Conservation (phyloP, 768 basidiomycete species). For the Leucogyrophana mollusca region DNA sequence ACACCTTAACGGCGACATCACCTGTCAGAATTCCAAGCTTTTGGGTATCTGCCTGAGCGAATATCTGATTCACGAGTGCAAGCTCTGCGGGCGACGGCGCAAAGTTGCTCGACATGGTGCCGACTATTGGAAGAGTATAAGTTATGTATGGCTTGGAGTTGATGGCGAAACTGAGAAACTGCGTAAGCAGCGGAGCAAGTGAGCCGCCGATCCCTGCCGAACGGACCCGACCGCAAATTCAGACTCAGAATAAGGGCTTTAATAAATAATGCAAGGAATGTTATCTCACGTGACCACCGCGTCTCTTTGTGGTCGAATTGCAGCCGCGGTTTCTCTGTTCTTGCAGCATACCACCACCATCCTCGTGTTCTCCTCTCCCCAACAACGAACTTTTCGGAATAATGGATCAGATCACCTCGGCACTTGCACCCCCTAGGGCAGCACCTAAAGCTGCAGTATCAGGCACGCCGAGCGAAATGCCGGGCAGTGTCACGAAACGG, state of each 20-base stretch:
- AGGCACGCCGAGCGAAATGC: constrained; percentile 52
- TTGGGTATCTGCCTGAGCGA: constrained; percentile 69
- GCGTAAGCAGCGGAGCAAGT: not conserved
- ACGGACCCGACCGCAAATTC: not conserved
- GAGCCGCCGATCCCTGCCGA: constrained; percentile 5
- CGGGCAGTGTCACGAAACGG: constrained; percentile 86
- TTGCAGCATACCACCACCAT: constrained; percentile 19
- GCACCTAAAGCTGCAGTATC: constrained; percentile 56
- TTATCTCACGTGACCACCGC: constrained; percentile 30
- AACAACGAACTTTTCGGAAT: constrained; percentile 20
- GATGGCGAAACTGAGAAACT: not conserved
- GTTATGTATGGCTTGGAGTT: no score
- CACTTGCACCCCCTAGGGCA: constrained; percentile 58
- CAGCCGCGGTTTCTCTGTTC: constrained; percentile 9
- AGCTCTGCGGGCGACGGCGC: constrained; percentile 47
- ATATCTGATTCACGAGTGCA: constrained; percentile 71
- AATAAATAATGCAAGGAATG: not conserved
- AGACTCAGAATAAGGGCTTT: constrained; percentile 3
- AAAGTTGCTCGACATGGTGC: constrained; percentile 42
- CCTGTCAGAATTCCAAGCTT: constrained; percentile 85
- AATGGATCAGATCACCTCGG: constrained; percentile 74
- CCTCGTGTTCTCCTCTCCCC: no score
- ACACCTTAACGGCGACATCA: constrained; percentile 85
- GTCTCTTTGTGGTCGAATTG: constrained; percentile 14
- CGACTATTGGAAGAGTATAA: constrained; percentile 17